Evolutionary conservation across 2,329 filamentous ascomycete genomes (phyloP), one percentile per base, ranked within the genome.

Genomic region (Aspergillus puulaauensis): DNA sequence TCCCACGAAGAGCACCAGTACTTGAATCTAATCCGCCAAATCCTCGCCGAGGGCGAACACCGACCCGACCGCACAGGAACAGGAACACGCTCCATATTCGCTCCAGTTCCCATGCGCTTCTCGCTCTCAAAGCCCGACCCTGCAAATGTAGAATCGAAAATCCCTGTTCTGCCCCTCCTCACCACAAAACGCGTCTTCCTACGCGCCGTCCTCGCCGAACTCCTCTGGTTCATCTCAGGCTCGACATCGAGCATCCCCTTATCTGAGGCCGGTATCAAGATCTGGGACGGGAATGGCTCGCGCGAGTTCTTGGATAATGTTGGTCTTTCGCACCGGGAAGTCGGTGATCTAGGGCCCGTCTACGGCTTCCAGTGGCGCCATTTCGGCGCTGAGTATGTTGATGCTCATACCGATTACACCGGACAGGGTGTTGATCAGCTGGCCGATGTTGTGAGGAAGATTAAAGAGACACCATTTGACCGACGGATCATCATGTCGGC

Each of bases 311-410:
- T 99, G 39, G 93, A 99, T 79, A 87, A 82, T 61, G 84, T 95
- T 1, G 93, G 93, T 0, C 83, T 98, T 6, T 80, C 82, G 0
- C 87, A 96, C 71, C 90, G 93, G 59, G 90, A 86, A 52, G 90
- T 88, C 19, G 95, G 95, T 63, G 95, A 99, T 70, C 82, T 99
- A 0, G 95, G 95, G 0, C 95, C 95, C 31, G 93, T 98, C 0
- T 99, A 99, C 73, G 95, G 95, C 2, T 99, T 99, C 78, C 95
- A 99, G 77, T 99, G 95, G 95, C 90, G 95, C 3, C 93, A 98
- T 76, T 99, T 99, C 69, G 95, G 95, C 51, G 95, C 95, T 4
- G 86, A 91, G 61, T 99, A 99, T 73, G 80, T 87, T 17, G 89
- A 93, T 69, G 83, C 88, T 14, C 80, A 86, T 63, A 83, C 89